Evolutionary conservation across 78 protist species (phyloP).

Genomic region (Dictyostelium firmibasis): DNA sequence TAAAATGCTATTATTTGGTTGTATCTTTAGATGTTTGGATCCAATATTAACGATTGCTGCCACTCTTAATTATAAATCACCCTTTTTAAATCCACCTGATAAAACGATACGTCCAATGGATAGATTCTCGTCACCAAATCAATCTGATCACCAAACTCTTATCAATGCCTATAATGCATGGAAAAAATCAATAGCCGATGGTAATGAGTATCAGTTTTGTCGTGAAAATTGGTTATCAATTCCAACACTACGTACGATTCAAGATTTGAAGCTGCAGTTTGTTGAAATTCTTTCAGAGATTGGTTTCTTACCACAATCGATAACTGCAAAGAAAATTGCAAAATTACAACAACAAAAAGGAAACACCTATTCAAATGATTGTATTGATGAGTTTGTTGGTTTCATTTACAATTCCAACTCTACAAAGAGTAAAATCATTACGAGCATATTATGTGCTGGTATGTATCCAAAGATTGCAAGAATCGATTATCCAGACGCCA

Average conservation of each 20-base stretch:
- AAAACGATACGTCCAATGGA: constrained; percentile 32
- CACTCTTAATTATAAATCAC: constrained; percentile 70
- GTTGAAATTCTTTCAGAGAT: constrained; percentile 70
- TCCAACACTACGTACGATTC: constrained; percentile 56
- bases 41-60: constrained; percentile 95
- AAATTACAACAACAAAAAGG: not conserved
- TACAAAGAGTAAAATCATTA: constrained; percentile 8
- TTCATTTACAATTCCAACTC: constrained; percentile 50
- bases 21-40: constrained; percentile 89
- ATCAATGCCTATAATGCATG: constrained; percentile 76
- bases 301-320: constrained; percentile 40
- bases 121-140: constrained; percentile 8
- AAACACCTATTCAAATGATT: not conserved
- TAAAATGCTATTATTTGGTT: constrained; percentile 89
- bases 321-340: not conserved
- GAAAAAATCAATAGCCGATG: constrained; percentile 33
- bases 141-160: constrained; percentile 86
- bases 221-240: constrained; percentile 53
- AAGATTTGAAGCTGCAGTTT: constrained; percentile 80
- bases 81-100: constrained; percentile 86
- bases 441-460: constrained; percentile 61
- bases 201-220: constrained; percentile 49
- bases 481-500: constrained; percentile 55
- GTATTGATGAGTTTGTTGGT: constrained; percentile 18
- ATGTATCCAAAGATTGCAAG: constrained; percentile 75